phyloP scores from a whole-genome alignment of 208 protist genomes.

The Leishmania martiniquensis region DNA sequence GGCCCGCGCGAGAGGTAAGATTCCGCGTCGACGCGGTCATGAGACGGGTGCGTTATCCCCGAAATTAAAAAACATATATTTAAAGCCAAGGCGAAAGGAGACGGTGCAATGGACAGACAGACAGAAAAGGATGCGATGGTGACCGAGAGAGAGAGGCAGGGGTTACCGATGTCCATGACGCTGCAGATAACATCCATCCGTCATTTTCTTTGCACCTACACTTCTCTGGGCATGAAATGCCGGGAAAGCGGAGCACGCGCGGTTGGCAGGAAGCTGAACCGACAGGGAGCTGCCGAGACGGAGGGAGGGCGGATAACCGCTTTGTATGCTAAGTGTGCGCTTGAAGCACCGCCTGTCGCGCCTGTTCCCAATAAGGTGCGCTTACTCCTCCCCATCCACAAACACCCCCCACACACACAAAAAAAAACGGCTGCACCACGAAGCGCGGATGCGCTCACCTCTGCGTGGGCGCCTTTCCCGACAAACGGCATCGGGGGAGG shows the following conservation, averaged over 20 bases:
- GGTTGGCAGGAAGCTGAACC: not conserved
- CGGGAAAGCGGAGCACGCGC: not conserved
- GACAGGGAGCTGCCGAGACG: not conserved
- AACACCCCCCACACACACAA: too few relatives aligned
- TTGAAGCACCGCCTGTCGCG: not conserved
- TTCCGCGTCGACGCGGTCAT: not conserved
- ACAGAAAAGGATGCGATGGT: not conserved
- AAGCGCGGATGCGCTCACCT: not conserved
- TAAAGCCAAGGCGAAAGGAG: not conserved
- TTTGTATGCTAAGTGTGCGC: not conserved
- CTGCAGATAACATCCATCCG: not conserved
- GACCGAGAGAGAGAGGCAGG: too few relatives aligned
- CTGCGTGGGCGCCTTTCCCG: not conserved
- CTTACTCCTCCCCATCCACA: not conserved
- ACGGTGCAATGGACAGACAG: not conserved
- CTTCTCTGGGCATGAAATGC: not conserved
- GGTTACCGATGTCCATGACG: not conserved
- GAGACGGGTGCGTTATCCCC: not conserved
- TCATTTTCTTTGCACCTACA: not conserved
- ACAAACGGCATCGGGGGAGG: not conserved
- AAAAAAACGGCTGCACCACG: too few relatives aligned
- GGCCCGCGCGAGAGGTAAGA: not conserved
- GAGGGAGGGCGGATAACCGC: not conserved
- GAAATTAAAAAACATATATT: not conserved
- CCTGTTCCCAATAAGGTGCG: not conserved